Evolutionary conservation across 495 filamentous ascomycete species (phyloP), one percentile per base, ranked within the genome.

Genomic region (Paragyromitra xinjiangensis): DNA sequence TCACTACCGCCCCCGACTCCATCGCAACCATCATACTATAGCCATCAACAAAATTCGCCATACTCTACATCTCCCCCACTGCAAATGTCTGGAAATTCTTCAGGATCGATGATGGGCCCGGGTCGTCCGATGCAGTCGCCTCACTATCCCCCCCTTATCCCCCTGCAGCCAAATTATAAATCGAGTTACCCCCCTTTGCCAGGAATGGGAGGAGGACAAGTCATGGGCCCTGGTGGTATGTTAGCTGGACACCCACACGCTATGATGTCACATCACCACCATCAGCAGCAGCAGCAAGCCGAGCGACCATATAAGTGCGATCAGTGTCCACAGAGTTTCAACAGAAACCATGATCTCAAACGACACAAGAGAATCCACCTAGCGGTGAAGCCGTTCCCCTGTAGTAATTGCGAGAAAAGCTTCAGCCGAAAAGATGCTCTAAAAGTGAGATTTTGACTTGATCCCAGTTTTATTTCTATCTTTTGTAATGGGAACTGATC

Each of bases 221-320:
- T 75, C n/a, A 75, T 82, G 69, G 78, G 78, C 0, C 67, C 72
- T 67, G 64, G 70, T 12, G 71, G 78, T 24, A 80, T 80, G 70
- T 53, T 80, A 19, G 69, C 71, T 51, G 79, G 79, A 19, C 80
- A 82, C 48, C 64, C 76, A 4, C 74, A 77, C 5, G 65, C 61
- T 50, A 73, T 78, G 67, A 73, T 81, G 73, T 68, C 70, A 6
- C 80, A 81, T 22, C 74, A 85, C 58, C 84, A 82, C 64, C 79
- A 79, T 51, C 79, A 76, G 29, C 80, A 81, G n/a, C 84, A 80
- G 45, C 85, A 85, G 26, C 86, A 88, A 6, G 91, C 90, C 69
- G 95, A 99, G 73, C 89, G 95, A 7, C 95, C 96, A 0, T 99
- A 95, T 86, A 95, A 95, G 81, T 99, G 95, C 83, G 93, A 98